A percentile compares a stretch with the other conserved stretches of the same genome.
Conservation (phyloP, 768 basidiomycete genomes). For the Pulveroboletus sp. region DNA sequence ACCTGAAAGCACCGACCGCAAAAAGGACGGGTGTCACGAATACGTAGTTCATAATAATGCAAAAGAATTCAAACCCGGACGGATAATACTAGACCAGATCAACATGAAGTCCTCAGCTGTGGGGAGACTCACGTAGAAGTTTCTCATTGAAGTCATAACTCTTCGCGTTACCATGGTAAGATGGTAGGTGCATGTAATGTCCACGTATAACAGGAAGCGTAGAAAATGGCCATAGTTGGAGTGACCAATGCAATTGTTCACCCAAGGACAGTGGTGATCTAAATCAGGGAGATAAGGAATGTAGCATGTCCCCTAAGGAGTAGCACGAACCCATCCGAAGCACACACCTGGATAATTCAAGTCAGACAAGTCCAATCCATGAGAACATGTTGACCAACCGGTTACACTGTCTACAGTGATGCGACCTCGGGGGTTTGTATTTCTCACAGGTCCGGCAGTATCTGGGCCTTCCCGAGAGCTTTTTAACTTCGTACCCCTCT, state of each 20-base stretch:
- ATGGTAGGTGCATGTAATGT: constrained; percentile 86
- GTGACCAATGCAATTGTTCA: constrained; percentile 92
- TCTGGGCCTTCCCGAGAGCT: constrained; percentile 73
- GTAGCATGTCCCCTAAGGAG: neutral
- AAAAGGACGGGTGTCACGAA: constrained; percentile 82
- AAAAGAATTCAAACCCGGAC: constrained; percentile 62
- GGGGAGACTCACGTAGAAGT: constrained; percentile 49
- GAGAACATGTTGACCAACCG: constrained; percentile 42
- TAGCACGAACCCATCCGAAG: constrained; percentile 75
- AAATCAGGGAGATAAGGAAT: constrained; percentile 6
- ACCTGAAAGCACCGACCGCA: constrained; percentile 90
- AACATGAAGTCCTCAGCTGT: neutral
- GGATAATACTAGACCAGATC: constrained; percentile 57
- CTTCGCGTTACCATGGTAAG: constrained; percentile 73
- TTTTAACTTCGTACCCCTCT: constrained; percentile 89
- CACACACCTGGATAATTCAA: constrained; percentile 52
- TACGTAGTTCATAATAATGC: constrained; percentile 85
- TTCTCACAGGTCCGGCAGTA: constrained; percentile 82
- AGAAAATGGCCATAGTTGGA: constrained; percentile 86
- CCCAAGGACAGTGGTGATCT: constrained; percentile 94
- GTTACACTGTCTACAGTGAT: constrained; percentile 89
- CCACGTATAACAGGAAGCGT: constrained; percentile 90
- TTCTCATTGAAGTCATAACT: constrained; percentile 43
- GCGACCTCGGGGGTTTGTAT: constrained; percentile 85
- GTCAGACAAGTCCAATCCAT: neutral